phyloP scores from a whole-genome alignment of 345 rosid genomes.

The Linum trigynum region DNA sequence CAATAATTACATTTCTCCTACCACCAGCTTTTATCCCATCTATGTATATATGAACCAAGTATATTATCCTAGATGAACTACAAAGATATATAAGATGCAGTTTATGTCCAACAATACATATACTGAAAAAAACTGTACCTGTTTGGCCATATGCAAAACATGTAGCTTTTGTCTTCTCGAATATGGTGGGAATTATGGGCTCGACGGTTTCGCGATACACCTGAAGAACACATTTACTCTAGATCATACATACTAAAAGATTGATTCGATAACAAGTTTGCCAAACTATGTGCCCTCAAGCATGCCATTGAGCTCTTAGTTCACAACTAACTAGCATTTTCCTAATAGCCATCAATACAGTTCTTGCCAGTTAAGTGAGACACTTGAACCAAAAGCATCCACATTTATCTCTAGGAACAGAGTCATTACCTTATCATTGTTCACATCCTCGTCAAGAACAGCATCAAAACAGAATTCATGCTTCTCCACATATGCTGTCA shows the following conservation, averaged over 20 bases:
- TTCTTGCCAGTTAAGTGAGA: neutral
- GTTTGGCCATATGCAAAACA: constrained; percentile 99
- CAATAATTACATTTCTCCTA: neutral
- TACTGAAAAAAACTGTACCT: constrained; percentile 34
- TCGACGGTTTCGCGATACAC: constrained; percentile 80
- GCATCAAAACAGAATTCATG: constrained; percentile 99
- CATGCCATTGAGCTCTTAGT: neutral
- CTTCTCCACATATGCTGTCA: constrained; percentile 97
- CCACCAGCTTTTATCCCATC: neutral
- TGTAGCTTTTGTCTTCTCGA: constrained; percentile 93
- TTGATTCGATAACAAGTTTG: neutral
- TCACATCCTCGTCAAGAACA: constrained; percentile 72
- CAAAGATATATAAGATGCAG: neutral
- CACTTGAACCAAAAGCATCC: neutral
- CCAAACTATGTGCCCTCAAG: constrained; percentile 3
- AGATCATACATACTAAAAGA: too few relatives aligned
- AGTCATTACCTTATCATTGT: constrained; percentile 78
- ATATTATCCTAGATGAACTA: neutral
- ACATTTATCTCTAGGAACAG: neutral
- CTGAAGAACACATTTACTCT: constrained; percentile 27
- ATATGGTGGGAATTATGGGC: constrained; percentile 88
- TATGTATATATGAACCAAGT: neutral
- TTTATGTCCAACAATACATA: neutral
- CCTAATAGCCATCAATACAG: neutral
- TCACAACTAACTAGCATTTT: neutral